Conservation (phyloP, 208 protist species). For the Trypanosoma boissoni region DNA sequence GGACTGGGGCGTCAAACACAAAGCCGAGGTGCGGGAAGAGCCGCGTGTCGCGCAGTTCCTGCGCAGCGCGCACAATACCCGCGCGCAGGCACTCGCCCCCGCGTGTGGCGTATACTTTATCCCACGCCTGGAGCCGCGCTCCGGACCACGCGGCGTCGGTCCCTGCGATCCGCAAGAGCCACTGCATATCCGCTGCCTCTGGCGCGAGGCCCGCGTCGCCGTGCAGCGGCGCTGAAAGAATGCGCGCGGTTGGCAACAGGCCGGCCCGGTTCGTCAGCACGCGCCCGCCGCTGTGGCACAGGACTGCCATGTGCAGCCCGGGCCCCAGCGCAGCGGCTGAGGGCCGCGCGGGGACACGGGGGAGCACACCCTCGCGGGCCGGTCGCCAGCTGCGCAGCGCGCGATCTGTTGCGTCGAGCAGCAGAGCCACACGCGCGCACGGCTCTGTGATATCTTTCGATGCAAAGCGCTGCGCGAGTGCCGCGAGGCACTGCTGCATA, state of each 20-base stretch:
- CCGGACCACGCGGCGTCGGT: constrained; percentile 21
- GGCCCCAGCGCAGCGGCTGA: no score
- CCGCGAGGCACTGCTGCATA: constrained; percentile 15
- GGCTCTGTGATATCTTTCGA: constrained; percentile 9
- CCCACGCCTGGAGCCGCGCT: constrained; percentile 15
- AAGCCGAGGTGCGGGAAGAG: constrained; percentile 21
- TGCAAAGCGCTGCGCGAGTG: constrained; percentile 5
- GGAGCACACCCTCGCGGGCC: no score
- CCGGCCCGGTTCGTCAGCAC: constrained; percentile 19
- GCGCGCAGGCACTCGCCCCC: constrained; percentile 24
- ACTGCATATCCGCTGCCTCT: constrained; percentile 29
- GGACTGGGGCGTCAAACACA: constrained; percentile 30
- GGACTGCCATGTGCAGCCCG: constrained; percentile 24
- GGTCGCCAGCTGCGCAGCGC: constrained; percentile 19
- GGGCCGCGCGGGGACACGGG: no score
- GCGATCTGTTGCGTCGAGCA: constrained; percentile 14
- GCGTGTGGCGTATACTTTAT: constrained; percentile 18
- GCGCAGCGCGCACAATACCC: constrained; percentile 28
- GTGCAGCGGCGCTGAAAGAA: constrained; percentile 10
- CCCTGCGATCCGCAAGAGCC: constrained; percentile 27
- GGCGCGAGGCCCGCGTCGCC: constrained; percentile 13
- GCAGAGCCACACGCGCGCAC: constrained; percentile 9
- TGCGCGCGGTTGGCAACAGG: constrained; percentile 18
- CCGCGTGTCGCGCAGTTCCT: background rate
- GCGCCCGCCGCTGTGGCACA: constrained; percentile 23